A percentile compares a stretch with the other conserved stretches of the same genome.
Evolutionary conservation across 2,329 filamentous ascomycete genomes (phyloP).

Genomic region (Paracorniculantispora psalliotae): DNA sequence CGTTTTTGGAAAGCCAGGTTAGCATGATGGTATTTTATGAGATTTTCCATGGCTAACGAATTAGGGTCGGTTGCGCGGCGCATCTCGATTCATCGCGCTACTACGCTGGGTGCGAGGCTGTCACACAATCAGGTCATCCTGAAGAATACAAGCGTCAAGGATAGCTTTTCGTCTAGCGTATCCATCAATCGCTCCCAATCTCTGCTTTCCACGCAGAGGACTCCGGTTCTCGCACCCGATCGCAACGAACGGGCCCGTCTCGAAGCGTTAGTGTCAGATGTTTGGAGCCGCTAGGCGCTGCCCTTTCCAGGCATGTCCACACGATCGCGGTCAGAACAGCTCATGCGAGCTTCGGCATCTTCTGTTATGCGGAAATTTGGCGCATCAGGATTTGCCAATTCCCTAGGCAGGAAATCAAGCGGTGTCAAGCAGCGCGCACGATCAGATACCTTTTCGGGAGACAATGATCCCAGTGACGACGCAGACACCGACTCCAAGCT

Average conservation of each 20-base stretch:
- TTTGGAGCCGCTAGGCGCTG: slow-evolving; percentile 77
- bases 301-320: slow-evolving; percentile 78
- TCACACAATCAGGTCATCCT: slow-evolving; percentile 73
- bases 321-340: slow-evolving; percentile 60
- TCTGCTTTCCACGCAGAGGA: slow-evolving; percentile 60
- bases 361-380: slow-evolving; percentile 86
- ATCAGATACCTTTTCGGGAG: slow-evolving; percentile 5
- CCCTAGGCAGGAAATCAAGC: slow-evolving; percentile 67
- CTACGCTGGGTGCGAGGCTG: slow-evolving; percentile 65
- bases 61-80: slow-evolving; percentile 58
- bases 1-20: slow-evolving; percentile 68
- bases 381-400: slow-evolving; percentile 71
- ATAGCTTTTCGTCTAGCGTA: slow-evolving; percentile 35
- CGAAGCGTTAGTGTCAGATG: slow-evolving; percentile 67
- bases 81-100: slow-evolving; percentile 74
- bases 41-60: slow-evolving; percentile 11
- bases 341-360: slow-evolving; percentile 73
- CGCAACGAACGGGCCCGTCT: slow-evolving; percentile 72
- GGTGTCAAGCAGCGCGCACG: slow-evolving; percentile 37
- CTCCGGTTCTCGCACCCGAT: slow-evolving; percentile 68
- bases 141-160: slow-evolving; percentile 64
- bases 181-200: slow-evolving; percentile 75
- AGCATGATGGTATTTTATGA: slow-evolving; percentile 2
- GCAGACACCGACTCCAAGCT: neutral
- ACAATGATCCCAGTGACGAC: slow-evolving; percentile 4